These are phyloP conservation scores for Calonectria crousiana DNA, from an alignment of 2,329 filamentous ascomycete genomes.

Conservation along the genomic window DNA sequence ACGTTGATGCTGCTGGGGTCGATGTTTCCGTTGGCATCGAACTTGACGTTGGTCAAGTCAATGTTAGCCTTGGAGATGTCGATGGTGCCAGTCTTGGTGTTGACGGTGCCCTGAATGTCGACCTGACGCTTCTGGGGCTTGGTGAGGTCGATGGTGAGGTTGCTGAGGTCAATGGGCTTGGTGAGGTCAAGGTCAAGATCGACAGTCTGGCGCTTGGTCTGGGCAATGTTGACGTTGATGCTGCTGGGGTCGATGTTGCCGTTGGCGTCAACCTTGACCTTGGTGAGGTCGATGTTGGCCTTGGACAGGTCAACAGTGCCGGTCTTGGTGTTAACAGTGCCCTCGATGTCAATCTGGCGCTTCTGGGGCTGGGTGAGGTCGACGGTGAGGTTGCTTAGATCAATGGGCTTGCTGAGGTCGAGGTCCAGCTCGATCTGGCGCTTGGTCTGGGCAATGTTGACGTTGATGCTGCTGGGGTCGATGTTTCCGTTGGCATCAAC, in stretches of 20 bases:
- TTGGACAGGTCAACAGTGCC: not conserved
- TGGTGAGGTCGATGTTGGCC: not conserved
- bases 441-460: not conserved
- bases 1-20: not conserved
- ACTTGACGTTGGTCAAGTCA: not conserved
- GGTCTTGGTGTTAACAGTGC: not conserved
- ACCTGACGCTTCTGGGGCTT: not conserved
- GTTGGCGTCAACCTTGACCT: not conserved
- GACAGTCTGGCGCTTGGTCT: not conserved
- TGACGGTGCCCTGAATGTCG: not conserved
- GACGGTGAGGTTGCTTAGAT: not conserved
- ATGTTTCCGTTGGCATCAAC: not conserved
- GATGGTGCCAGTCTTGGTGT: not conserved
- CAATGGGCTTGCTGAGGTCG: not conserved
- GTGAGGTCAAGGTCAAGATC: not conserved
- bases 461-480: constrained; percentile 5
- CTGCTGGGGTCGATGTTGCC: not conserved
- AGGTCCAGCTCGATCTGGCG: not conserved
- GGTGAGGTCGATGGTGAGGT: not conserved
- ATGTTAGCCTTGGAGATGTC: not conserved
- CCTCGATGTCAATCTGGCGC: not conserved
- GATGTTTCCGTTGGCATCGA: not conserved
- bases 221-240: not conserved
- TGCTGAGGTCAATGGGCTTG: not conserved
- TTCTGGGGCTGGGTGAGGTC: not conserved